These are phyloP conservation scores for Leptographium radiaticola DNA, from an alignment of 2,329 filamentous ascomycete species.

Conservation along the genomic window DNA sequence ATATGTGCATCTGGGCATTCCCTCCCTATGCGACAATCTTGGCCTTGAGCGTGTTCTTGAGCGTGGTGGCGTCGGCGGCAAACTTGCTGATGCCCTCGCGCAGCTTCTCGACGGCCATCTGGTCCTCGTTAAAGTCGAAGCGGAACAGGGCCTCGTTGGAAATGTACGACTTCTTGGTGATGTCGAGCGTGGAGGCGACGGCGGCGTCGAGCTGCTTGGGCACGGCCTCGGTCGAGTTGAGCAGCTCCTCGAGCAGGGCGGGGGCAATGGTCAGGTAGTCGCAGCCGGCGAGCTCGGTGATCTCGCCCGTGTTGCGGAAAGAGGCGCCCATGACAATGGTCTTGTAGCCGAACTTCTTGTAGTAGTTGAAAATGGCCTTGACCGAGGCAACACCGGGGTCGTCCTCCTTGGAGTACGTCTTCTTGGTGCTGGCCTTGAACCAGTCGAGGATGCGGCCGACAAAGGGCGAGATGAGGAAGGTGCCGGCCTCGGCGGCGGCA, in stretches of 20 bases:
- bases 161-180: slow-evolving; percentile 86
- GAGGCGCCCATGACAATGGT: slow-evolving; percentile 99
- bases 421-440: slow-evolving; percentile 95
- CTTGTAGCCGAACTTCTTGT: slow-evolving; percentile 99
- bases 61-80: slow-evolving; percentile 83
- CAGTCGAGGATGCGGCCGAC: slow-evolving; percentile 98
- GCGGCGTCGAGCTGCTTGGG: slow-evolving; percentile 84
- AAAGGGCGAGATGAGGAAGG: slow-evolving; percentile 98
- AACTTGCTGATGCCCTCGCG: slow-evolving; percentile 99
- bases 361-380: slow-evolving; percentile 97
- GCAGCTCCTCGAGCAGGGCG: slow-evolving; percentile 84
- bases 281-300: slow-evolving; percentile 94
- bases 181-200: slow-evolving; percentile 51
- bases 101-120: slow-evolving; percentile 99
- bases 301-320: slow-evolving; percentile 92
- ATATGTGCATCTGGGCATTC: too few relatives aligned
- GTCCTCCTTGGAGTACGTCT: slow-evolving; percentile 78
- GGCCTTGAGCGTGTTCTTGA: slow-evolving; percentile 82
- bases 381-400: slow-evolving; percentile 96
- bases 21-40: slow-evolving; percentile 46
- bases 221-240: slow-evolving; percentile 68
- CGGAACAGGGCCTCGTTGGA: slow-evolving; percentile 82
- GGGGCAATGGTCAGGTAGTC: slow-evolving; percentile 98
- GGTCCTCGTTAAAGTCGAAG: slow-evolving; percentile 99
- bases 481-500: slow-evolving; percentile 84